A percentile compares a stretch with the other conserved stretches of the same genome.
phyloP scores from a whole-genome alignment of 345 rosid genomes.

The Boechera stricta region DNA sequence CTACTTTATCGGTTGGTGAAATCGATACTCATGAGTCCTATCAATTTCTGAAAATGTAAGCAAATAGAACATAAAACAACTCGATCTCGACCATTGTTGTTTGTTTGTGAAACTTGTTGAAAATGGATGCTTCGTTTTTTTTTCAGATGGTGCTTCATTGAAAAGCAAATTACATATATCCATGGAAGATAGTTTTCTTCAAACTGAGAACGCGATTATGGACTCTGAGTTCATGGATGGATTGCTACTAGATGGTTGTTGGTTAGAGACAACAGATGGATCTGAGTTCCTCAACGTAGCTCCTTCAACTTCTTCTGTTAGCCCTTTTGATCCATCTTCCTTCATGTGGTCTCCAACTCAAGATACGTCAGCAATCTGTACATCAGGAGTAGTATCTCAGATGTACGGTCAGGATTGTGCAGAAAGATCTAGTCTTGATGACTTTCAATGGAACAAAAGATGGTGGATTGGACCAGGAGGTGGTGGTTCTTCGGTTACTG shows the following conservation, averaged over 20 bases:
- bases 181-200: slow-evolving; percentile 68
- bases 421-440: slow-evolving; percentile 44
- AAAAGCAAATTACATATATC: slow-evolving; percentile 5
- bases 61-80: slow-evolving; percentile 6
- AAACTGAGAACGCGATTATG: slow-evolving; percentile 57
- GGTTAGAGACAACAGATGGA: slow-evolving; percentile 88
- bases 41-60: slow-evolving; percentile 33
- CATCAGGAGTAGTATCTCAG: slow-evolving; percentile 36
- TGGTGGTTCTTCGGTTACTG: slow-evolving; percentile 58
- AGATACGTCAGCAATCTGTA: slow-evolving; percentile 43
- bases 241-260: slow-evolving; percentile 87
- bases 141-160: slow-evolving; percentile 38
- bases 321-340: slow-evolving; percentile 54
- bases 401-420: slow-evolving; percentile 49
- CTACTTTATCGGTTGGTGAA: slow-evolving; percentile 29
- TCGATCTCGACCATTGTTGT: slow-evolving; percentile 32
- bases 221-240: slow-evolving; percentile 79
- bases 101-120: slow-evolving; percentile 1
- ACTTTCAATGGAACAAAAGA: slow-evolving; percentile 47
- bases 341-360: slow-evolving; percentile 54
- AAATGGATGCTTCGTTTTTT: slow-evolving; percentile 26
- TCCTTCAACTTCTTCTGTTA: slow-evolving; percentile 51
- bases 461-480: slow-evolving; percentile 83
- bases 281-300: slow-evolving; percentile 66
- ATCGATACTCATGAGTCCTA: slow-evolving; percentile 16